Evolutionary conservation across 345 rosid genomes (phyloP).

Genomic region (Trapa bicornis): DNA sequence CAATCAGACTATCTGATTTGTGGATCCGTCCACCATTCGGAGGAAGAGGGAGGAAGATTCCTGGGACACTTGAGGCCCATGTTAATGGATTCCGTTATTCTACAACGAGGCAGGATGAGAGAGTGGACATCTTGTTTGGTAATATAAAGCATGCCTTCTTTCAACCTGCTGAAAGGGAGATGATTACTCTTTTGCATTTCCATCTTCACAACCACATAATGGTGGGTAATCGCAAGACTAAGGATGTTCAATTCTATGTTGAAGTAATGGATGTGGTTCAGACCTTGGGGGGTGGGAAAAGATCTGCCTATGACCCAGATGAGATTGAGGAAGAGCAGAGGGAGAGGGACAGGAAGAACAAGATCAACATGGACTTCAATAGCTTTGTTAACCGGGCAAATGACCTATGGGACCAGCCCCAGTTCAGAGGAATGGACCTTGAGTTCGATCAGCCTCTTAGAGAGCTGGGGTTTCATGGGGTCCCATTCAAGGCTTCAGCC

Average conservation of each 20-base stretch:
- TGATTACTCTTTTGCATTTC: conserved; percentile 77
- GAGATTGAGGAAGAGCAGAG: conserved; percentile 91
- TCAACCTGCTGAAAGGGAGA: conserved; percentile 93
- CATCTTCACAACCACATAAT: conserved; percentile 90
- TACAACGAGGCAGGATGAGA: conserved; percentile 70
- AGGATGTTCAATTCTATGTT: conserved; percentile 83
- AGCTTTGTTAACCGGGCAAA: conserved; percentile 74
- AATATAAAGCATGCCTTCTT: conserved; percentile 86
- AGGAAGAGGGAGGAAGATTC: conserved; percentile 81
- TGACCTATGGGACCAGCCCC: conserved; percentile 81
- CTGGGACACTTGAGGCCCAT: conserved; percentile 83
- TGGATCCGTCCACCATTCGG: conserved; percentile 87
- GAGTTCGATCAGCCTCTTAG: conserved; percentile 94
- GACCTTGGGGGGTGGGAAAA: conserved; percentile 77
- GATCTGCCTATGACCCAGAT: conserved; percentile 93
- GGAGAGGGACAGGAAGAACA: conserved; percentile 76
- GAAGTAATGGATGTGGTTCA: conserved; percentile 94
- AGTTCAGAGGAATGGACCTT: conserved; percentile 63
- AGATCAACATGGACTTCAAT: conserved; percentile 77
- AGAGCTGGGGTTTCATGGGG: conserved; percentile 94
- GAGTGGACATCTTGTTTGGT: conserved; percentile 68
- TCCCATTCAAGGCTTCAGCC: conserved; percentile 63
- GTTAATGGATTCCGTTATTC: conserved; percentile 72
- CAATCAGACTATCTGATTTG: conserved; percentile 61
- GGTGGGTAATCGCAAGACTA: conserved; percentile 90